Conservation (phyloP, 805 yeast genomes). For the Cyberlindnera subsufficiens region DNA sequence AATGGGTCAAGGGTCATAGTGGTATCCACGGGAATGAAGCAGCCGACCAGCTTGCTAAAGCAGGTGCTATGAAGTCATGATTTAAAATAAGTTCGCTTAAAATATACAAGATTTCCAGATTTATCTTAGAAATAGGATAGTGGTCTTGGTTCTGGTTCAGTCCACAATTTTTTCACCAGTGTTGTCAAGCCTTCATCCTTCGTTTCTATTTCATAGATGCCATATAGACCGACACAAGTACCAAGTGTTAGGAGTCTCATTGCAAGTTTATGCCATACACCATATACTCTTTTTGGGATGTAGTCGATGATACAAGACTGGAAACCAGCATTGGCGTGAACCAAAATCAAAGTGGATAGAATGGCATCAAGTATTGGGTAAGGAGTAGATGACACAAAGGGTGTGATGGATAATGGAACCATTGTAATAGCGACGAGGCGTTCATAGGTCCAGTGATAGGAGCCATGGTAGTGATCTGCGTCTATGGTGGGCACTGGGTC, state of each 20-base stretch:
- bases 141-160: slow-evolving; percentile 17
- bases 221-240: slow-evolving; percentile 60
- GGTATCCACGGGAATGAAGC: slow-evolving; percentile 66
- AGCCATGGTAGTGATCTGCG: slow-evolving; percentile 53
- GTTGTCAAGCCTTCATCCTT: slow-evolving; percentile 59
- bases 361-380: slow-evolving; percentile 51
- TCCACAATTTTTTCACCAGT: slow-evolving; percentile 34
- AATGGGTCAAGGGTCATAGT: slow-evolving; percentile 69
- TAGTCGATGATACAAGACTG: slow-evolving; percentile 74
- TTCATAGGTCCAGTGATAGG: slow-evolving; percentile 72
- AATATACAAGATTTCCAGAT: background rate
- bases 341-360: slow-evolving; percentile 47
- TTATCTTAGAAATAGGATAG: slow-evolving; percentile 1
- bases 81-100: background rate
- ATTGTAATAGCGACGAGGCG: slow-evolving; percentile 52
- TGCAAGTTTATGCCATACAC: slow-evolving; percentile 55
- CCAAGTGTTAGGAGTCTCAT: slow-evolving; percentile 59
- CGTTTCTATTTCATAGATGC: slow-evolving; percentile 63
- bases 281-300: slow-evolving; percentile 70
- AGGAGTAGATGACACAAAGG: slow-evolving; percentile 47
- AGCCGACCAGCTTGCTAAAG: slow-evolving; percentile 72
- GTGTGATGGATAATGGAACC: slow-evolving; percentile 58
- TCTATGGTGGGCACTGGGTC: slow-evolving; percentile 63
- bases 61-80: slow-evolving; percentile 40
- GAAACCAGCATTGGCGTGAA: slow-evolving; percentile 68